Evolutionary conservation across 495 filamentous ascomycete genomes (phyloP).

Genomic region (Aspergillus olivimuriae): DNA sequence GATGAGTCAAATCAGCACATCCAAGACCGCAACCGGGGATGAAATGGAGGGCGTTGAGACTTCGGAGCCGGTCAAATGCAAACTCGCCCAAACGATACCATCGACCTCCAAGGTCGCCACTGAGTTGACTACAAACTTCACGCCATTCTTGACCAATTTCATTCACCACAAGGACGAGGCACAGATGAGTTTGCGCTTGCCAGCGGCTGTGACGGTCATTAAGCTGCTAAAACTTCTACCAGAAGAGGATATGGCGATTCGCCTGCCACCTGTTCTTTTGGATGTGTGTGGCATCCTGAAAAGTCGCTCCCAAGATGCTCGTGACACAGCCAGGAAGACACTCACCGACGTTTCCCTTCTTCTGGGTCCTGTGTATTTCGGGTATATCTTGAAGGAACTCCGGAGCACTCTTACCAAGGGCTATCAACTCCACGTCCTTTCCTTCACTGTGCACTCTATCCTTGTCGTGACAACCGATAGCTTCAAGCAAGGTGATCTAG

Average conservation of each 20-base stretch:
- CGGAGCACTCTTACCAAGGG: conserved; percentile 72
- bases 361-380: conserved; percentile 75
- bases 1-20: conserved; percentile 35
- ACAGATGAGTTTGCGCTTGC: conserved; percentile 83
- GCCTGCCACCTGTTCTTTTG: conserved; percentile 74
- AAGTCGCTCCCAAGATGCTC: conserved; percentile 78
- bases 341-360: conserved; percentile 73
- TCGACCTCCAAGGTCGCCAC: conserved; percentile 60
- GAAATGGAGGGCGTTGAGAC: conserved; percentile 25
- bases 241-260: conserved; percentile 57
- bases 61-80: conserved; percentile 26
- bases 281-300: conserved; percentile 90
- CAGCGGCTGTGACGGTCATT: conserved; percentile 76
- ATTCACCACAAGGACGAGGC: conserved; percentile 92
- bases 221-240: conserved; percentile 81
- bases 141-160: conserved; percentile 70
- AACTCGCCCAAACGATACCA: conserved; percentile 61
- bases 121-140: conserved; percentile 67
- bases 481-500: conserved; percentile 74
- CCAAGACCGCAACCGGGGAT: conserved; percentile 23
- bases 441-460: conserved; percentile 90
- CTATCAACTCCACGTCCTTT: conserved; percentile 92
- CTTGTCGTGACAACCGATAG: conserved; percentile 67
- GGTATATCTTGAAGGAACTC: conserved; percentile 89
- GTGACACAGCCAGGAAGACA: conserved; percentile 85